Conservation (phyloP, 2,329 filamentous ascomycete species). For the Laburnicola sp. region DNA sequence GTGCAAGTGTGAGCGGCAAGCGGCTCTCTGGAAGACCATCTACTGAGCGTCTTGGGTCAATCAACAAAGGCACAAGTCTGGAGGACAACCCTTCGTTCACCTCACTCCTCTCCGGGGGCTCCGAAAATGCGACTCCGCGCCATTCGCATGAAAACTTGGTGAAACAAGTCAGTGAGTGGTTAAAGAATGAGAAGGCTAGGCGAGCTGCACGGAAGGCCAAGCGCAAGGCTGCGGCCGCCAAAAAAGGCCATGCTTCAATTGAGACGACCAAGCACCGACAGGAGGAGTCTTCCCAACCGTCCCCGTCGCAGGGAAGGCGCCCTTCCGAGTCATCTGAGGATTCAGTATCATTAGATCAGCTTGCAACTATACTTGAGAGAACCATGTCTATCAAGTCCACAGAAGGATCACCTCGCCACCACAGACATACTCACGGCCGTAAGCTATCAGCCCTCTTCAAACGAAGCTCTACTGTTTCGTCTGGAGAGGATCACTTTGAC, state of each 20-base stretch:
- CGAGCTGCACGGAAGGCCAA: conserved; percentile 60
- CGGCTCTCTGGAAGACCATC: conserved; percentile 50
- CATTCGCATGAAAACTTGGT: conserved; percentile 55
- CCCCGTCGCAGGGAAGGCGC: conserved; percentile 46
- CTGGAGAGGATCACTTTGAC: conserved; percentile 83
- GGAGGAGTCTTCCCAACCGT: conserved; percentile 11
- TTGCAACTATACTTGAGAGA: conserved; percentile 78
- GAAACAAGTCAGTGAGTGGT: conserved; percentile 78
- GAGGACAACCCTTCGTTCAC: conserved; percentile 37
- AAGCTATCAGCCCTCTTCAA: conserved; percentile 42
- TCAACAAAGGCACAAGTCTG: conserved; percentile 19
- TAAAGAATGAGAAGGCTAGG: conserved; percentile 76
- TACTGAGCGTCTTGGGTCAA: conserved; percentile 34
- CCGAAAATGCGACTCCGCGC: conserved; percentile 25
- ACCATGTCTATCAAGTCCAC: conserved; percentile 54
- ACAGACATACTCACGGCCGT: conserved; percentile 30
- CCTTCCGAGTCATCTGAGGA: conserved; percentile 68
- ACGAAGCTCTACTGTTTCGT: conserved; percentile 61
- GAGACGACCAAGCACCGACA: conserved; percentile 6
- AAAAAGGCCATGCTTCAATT: conserved; percentile 42
- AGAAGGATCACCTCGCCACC: conserved; percentile 46
- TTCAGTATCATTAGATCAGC: conserved; percentile 73
- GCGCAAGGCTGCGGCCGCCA: conserved; percentile 55
- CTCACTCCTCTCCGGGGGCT: conserved; percentile 37
- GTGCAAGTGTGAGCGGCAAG: conserved; percentile 46